These are phyloP conservation scores for Candida alai DNA, from an alignment of 805 yeast genomes.

Conservation along the genomic window DNA sequence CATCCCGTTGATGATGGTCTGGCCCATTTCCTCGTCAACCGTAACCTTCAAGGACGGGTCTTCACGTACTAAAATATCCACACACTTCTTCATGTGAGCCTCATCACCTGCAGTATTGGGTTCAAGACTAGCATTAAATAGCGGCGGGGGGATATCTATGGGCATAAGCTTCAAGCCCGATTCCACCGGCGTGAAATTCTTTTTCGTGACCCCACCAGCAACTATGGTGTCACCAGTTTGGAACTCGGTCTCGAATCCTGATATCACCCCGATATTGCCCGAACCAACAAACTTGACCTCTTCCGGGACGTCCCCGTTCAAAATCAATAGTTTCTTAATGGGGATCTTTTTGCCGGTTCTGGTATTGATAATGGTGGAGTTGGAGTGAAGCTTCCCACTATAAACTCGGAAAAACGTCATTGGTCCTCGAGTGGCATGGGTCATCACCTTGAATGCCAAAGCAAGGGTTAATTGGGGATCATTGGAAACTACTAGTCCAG, in stretches of 20 bases:
- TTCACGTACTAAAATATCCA: slow-evolving; percentile 66
- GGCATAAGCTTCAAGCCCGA: slow-evolving; percentile 58
- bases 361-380: slow-evolving; percentile 62
- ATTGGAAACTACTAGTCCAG: slow-evolving; percentile 51
- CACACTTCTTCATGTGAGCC: slow-evolving; percentile 66
- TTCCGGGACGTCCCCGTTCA: slow-evolving; percentile 86
- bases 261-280: slow-evolving; percentile 91
- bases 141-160: slow-evolving; percentile 86
- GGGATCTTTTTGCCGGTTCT: slow-evolving; percentile 64
- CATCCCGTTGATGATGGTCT: slow-evolving; percentile 89
- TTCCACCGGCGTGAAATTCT: slow-evolving; percentile 43
- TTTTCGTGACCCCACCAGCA: slow-evolving; percentile 48
- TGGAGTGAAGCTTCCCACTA: slow-evolving; percentile 67
- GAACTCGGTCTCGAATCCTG: slow-evolving; percentile 63
- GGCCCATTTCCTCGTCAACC: slow-evolving; percentile 82
- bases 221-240: slow-evolving; percentile 90
- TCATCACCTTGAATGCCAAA: slow-evolving; percentile 85
- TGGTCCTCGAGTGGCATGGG: slow-evolving; percentile 78
- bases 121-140: slow-evolving; percentile 79
- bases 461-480: slow-evolving; percentile 67
- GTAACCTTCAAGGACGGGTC: slow-evolving; percentile 82
- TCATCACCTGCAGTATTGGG: slow-evolving; percentile 82
- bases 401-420: slow-evolving; percentile 87
- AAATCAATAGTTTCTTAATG: slow-evolving; percentile 64
- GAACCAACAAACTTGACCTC: slow-evolving; percentile 59